Evolutionary conservation across 129 eudicot species (phyloP).

Genomic region (Cynara cardunculus): DNA sequence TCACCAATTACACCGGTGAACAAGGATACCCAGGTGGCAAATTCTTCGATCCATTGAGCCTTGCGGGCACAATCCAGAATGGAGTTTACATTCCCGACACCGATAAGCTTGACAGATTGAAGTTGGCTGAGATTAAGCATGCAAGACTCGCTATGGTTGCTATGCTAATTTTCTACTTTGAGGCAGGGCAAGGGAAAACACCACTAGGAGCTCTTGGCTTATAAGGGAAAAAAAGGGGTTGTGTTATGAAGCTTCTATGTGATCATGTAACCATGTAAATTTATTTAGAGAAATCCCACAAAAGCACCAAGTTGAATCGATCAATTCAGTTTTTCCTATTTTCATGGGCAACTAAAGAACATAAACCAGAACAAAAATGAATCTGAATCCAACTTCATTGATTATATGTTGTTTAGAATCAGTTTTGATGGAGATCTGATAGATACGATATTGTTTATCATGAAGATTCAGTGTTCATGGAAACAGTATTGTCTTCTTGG

Average conservation of each 20-base stretch:
- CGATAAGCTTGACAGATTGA: conserved; percentile 93
- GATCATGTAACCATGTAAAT: conserved; percentile 39
- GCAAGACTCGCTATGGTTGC: conserved; percentile 96
- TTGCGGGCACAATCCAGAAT: conserved; percentile 66
- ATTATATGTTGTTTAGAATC: too few relatives aligned
- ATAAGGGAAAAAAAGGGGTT: conserved; percentile 37
- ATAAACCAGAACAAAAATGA: background rate
- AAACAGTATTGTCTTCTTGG: background rate
- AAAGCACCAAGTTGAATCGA: conserved; percentile 1
- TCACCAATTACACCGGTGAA: conserved; percentile 79
- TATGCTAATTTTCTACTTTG: conserved; percentile 90
- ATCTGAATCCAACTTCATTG: background rate
- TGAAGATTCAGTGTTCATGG: background rate
- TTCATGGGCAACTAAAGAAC: background rate
- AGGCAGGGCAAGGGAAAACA: conserved; percentile 98
- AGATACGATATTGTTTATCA: background rate
- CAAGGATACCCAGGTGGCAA: conserved; percentile 99
- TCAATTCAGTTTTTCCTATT: background rate
- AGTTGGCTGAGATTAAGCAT: conserved; percentile 94
- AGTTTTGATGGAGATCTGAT: background rate
- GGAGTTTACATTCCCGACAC: conserved; percentile 77
- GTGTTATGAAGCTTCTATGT: conserved; percentile 18
- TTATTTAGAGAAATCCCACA: conserved; percentile 40
- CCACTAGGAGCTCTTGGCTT: conserved; percentile 95
- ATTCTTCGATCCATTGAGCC: conserved; percentile 79